phyloP scores from a whole-genome alignment of 2,329 filamentous ascomycete genomes.

The Bipolaris sorokiniana region DNA sequence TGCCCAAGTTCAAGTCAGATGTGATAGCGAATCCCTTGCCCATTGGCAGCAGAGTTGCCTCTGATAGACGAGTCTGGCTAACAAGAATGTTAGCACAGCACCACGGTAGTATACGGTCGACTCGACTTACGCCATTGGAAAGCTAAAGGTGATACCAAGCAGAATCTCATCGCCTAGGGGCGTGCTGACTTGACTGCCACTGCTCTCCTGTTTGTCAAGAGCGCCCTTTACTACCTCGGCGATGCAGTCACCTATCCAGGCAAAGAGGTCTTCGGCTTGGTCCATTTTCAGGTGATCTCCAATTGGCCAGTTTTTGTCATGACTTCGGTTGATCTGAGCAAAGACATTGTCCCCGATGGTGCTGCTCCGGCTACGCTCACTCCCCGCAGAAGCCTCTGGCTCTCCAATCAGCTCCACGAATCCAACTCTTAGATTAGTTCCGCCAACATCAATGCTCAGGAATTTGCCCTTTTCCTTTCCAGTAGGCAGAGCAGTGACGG shows the following conservation, averaged over 20 bases:
- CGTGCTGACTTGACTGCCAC: slow-evolving; percentile 30
- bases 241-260: slow-evolving; percentile 82
- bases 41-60: slow-evolving; percentile 71
- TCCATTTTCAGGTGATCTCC: slow-evolving; percentile 74
- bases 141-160: slow-evolving; percentile 73
- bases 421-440: slow-evolving; percentile 71
- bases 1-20: slow-evolving; percentile 65
- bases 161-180: slow-evolving; percentile 56
- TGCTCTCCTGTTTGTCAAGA: slow-evolving; percentile 45
- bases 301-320: slow-evolving; percentile 78
- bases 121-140: slow-evolving; percentile 63
- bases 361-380: slow-evolving; percentile 18
- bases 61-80: slow-evolving; percentile 64
- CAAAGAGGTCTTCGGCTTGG: slow-evolving; percentile 75
- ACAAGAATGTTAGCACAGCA: slow-evolving; percentile 15
- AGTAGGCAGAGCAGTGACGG: slow-evolving; percentile 52
- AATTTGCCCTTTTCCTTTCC: slow-evolving; percentile 69
- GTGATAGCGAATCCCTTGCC: slow-evolving; percentile 72
- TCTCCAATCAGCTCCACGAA: slow-evolving; percentile 66
- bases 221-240: slow-evolving; percentile 72
- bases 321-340: slow-evolving; percentile 60
- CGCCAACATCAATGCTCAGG: slow-evolving; percentile 60
- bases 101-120: background rate
- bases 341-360: slow-evolving; percentile 28
- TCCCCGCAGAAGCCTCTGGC: slow-evolving; percentile 37